Percentiles rank a stretch among this genome's conserved stretches.
phyloP scores from a whole-genome alignment of 2,329 filamentous ascomycete genomes.

The Botryotinia convoluta region DNA sequence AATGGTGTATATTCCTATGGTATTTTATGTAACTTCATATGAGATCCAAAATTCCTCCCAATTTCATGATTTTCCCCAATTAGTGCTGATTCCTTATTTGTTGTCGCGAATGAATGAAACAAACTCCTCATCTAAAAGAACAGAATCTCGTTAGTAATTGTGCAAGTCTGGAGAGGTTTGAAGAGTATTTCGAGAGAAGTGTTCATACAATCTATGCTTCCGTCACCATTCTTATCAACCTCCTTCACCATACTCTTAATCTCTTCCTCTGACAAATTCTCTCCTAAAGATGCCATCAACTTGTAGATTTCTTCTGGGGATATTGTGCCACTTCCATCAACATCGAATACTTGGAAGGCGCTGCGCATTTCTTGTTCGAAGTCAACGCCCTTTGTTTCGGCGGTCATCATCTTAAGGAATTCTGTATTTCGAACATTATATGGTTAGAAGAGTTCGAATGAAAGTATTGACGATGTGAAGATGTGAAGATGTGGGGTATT shows the following conservation, averaged over 20 bases:
- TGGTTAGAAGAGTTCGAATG: conserved; percentile 10
- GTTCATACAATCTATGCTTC: conserved; percentile 56
- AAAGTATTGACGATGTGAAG: background rate
- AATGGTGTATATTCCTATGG: conserved; percentile 7
- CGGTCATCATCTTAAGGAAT: conserved; percentile 65
- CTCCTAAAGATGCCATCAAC: conserved; percentile 63
- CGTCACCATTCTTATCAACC: conserved; percentile 63
- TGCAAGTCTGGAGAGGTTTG: background rate
- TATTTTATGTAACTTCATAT: background rate
- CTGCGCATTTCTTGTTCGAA: conserved; percentile 63
- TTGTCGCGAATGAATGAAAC: conserved; percentile 24
- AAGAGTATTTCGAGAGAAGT: background rate
- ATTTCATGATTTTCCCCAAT: background rate
- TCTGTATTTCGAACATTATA: conserved; percentile 43
- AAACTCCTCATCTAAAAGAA: conserved; percentile 24
- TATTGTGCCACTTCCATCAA: conserved; percentile 64
- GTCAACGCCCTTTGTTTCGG: conserved; percentile 59
- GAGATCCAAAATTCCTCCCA: background rate
- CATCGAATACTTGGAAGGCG: conserved; percentile 65
- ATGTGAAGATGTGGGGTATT: conserved; percentile 11
- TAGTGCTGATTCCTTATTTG: conserved; percentile 16
- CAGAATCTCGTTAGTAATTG: background rate
- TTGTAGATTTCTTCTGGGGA: conserved; percentile 59
- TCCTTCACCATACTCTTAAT: conserved; percentile 65
- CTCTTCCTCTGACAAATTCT: conserved; percentile 62